Percentiles rank a stretch among this genome's conserved stretches.
Evolutionary conservation across 495 filamentous ascomycete species (phyloP).

Genomic region (Talaromyces ruber): DNA sequence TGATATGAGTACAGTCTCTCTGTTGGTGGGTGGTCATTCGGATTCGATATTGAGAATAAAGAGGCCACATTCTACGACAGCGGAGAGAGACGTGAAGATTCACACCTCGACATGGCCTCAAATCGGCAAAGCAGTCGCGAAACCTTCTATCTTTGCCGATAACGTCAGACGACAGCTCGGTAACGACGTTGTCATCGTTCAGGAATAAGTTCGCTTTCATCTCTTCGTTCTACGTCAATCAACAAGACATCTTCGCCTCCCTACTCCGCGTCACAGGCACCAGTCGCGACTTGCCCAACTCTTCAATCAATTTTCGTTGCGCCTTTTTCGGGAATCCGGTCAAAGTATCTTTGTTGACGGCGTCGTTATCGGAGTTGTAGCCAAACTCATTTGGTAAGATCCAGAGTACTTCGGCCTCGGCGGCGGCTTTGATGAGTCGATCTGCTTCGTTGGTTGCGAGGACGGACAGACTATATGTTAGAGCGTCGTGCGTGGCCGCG

Average conservation of each 20-base stretch:
- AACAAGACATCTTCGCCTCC: slow-evolving; percentile 45
- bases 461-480: slow-evolving; percentile 50
- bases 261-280: slow-evolving; percentile 44
- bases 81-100: slow-evolving; percentile 34
- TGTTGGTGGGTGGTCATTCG: slow-evolving; percentile 17
- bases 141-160: slow-evolving; percentile 31
- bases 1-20: slow-evolving; percentile 47
- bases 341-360: slow-evolving; percentile 23
- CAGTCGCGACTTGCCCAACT: slow-evolving; percentile 29
- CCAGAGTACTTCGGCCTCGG: slow-evolving; percentile 49
- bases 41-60: slow-evolving; percentile 34
- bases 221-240: slow-evolving; percentile 37
- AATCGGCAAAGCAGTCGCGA: slow-evolving; percentile 33
- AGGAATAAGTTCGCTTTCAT: slow-evolving; percentile 35
- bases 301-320: slow-evolving; percentile 24
- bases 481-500: slow-evolving; percentile 42
- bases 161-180: slow-evolving; percentile 11
- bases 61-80: slow-evolving; percentile 35
- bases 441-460: slow-evolving; percentile 23
- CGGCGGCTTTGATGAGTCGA: slow-evolving; percentile 50
- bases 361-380: slow-evolving; percentile 26
- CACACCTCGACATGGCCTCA: slow-evolving; percentile 35
- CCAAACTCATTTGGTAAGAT: slow-evolving; percentile 55
- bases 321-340: slow-evolving; percentile 10
- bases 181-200: slow-evolving; percentile 19